Conservation (phyloP, 1,284 basidiomycete genomes). For the Trichosporon sp. region DNA sequence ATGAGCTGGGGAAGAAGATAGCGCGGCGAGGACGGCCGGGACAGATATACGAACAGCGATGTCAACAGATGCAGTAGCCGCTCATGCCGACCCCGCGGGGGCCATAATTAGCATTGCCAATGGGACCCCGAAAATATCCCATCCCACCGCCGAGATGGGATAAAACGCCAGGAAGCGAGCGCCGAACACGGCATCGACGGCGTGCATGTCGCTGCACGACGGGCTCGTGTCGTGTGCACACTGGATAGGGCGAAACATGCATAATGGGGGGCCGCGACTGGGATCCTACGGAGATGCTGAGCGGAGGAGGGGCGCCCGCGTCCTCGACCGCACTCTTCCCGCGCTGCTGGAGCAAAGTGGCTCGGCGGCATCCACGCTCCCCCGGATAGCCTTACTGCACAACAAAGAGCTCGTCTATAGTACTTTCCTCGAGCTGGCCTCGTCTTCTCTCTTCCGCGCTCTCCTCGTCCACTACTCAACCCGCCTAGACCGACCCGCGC, state of each 20-base stretch:
- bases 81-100: background rate
- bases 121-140: background rate
- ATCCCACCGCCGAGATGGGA: background rate
- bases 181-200: background rate
- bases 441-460: background rate
- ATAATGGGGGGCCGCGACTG: background rate
- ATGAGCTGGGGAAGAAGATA: background rate
- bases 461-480: background rate
- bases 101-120: background rate
- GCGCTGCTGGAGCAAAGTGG: background rate
- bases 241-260: background rate
- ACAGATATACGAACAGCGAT: background rate
- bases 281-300: background rate
- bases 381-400: background rate
- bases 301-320: background rate
- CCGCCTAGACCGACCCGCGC: background rate
- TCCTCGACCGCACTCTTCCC: background rate
- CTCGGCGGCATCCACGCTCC: background rate
- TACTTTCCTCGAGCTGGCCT: background rate
- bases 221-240: background rate
- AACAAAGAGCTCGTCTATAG: constrained; percentile 2
- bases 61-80: background rate
- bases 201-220: background rate
- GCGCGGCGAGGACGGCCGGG: background rate
- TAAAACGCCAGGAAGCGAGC: background rate